Conservation (phyloP, 805 yeast genomes). For the Nakazawaea wyomingensis region DNA sequence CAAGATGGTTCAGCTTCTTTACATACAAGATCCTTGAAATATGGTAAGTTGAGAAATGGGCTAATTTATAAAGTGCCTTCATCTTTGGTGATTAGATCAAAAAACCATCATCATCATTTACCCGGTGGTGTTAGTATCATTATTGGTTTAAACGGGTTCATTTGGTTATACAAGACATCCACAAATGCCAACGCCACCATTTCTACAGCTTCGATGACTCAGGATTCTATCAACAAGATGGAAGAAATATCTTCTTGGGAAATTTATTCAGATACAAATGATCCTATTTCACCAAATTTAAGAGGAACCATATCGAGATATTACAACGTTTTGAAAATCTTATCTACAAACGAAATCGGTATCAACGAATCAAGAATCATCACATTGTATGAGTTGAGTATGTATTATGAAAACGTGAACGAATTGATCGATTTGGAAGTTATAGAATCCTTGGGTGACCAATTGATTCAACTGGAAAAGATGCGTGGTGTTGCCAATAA, state of each 20-base stretch:
- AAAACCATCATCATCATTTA: constrained; percentile 80
- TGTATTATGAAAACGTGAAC: constrained; percentile 70
- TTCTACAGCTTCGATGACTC: constrained; percentile 21
- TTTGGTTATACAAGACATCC: constrained; percentile 80
- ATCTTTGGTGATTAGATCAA: constrained; percentile 75
- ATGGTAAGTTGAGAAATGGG: constrained; percentile 94
- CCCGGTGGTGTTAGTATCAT: constrained; percentile 93
- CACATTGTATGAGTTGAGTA: constrained; percentile 84
- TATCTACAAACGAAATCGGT: constrained; percentile 82
- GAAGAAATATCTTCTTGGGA: constrained; percentile 91
- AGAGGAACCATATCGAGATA: constrained; percentile 80
- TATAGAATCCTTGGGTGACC: constrained; percentile 69
- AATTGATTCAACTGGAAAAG: constrained; percentile 64
- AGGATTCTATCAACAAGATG: constrained; percentile 69
- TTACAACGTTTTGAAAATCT: constrained; percentile 74
- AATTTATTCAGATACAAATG: constrained; percentile 88
- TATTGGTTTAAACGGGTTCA: constrained; percentile 90
- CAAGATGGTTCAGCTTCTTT: constrained; percentile 89
- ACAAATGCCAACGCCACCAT: constrained; percentile 17
- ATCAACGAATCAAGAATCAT: constrained; percentile 76
- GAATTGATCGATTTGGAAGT: constrained; percentile 64
- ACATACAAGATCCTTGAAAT: constrained; percentile 92
- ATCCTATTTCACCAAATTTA: constrained; percentile 53
- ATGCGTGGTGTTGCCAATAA: constrained; percentile 56
- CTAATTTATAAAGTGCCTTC: constrained; percentile 76